phyloP scores from a whole-genome alignment of 805 yeast genomes.

The Pichia kluyveri region DNA sequence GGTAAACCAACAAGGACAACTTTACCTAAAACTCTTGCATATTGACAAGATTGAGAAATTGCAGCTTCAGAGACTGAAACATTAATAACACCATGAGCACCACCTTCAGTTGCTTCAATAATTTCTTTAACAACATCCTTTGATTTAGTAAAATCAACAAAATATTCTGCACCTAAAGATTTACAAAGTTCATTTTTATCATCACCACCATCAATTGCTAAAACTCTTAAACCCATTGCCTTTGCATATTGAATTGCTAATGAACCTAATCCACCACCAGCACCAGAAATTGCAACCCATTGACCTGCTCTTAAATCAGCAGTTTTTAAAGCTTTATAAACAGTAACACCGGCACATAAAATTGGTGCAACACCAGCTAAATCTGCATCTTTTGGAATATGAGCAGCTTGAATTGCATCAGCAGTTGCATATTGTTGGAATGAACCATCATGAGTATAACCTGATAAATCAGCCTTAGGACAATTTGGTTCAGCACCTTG shows the following conservation, averaged over 20 bases:
- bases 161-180: constrained; percentile 55
- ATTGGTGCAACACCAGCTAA: constrained; percentile 73
- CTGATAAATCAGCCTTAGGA: constrained; percentile 61
- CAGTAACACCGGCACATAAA: constrained; percentile 86
- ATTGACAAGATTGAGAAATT: constrained; percentile 46
- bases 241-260: constrained; percentile 67
- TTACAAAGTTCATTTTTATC: constrained; percentile 49
- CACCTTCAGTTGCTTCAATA: constrained; percentile 37
- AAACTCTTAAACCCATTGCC: constrained; percentile 65
- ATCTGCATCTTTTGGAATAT: constrained; percentile 62
- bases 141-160: constrained; percentile 41
- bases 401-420: constrained; percentile 80
- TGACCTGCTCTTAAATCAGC: constrained; percentile 65
- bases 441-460: constrained; percentile 84
- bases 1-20: constrained; percentile 66
- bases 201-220: constrained; percentile 69
- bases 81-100: constrained; percentile 61
- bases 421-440: constrained; percentile 89
- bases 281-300: constrained; percentile 71
- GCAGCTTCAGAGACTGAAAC: constrained; percentile 49
- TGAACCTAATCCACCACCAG: constrained; percentile 76
- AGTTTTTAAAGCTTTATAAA: constrained; percentile 81
- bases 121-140: constrained; percentile 35
- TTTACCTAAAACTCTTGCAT: constrained; percentile 51
- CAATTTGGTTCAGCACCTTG: constrained; percentile 62